Evolutionary conservation across 495 filamentous ascomycete genomes (phyloP).

Genomic region (Clavariopsis aquatica): DNA sequence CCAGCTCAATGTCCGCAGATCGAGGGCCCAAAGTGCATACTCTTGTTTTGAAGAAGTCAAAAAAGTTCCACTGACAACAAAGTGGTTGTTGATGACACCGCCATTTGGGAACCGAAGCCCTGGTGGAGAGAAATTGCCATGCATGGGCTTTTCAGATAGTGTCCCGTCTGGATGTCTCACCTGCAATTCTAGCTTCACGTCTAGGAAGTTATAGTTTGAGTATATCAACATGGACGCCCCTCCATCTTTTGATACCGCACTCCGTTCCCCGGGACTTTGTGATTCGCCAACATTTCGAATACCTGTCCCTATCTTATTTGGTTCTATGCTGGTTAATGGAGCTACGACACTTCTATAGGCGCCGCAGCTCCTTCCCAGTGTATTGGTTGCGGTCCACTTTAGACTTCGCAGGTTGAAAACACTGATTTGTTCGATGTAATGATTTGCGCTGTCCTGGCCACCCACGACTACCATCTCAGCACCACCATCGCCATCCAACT

Average conservation of each 20-base stretch:
- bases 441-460: conserved; percentile 94
- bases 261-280: conserved; percentile 27
- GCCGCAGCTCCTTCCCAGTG: conserved; percentile 85
- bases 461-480: conserved; percentile 98
- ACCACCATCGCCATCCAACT: conserved; percentile 84
- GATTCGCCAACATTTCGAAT: conserved; percentile 46
- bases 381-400: conserved; percentile 87
- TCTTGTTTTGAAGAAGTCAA: conserved; percentile 97
- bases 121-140: conserved; percentile 79
- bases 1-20: conserved; percentile 85
- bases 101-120: conserved; percentile 94
- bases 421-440: conserved; percentile 97
- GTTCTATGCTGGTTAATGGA: conserved; percentile 68
- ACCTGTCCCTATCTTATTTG: conserved; percentile 69
- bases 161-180: conserved; percentile 82
- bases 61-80: conserved; percentile 95
- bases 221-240: conserved; percentile 92
- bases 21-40: conserved; percentile 95
- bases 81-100: conserved; percentile 88
- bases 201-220: conserved; percentile 97
- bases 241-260: conserved; percentile 49
- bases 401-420: conserved; percentile 96
- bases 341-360: conserved; percentile 95
- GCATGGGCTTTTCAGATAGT: conserved; percentile 85
- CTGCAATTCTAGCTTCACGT: conserved; percentile 94